These are phyloP conservation scores for Sclerotinia subarctica DNA, from an alignment of 2,329 filamentous ascomycete genomes.

Conservation along the genomic window DNA sequence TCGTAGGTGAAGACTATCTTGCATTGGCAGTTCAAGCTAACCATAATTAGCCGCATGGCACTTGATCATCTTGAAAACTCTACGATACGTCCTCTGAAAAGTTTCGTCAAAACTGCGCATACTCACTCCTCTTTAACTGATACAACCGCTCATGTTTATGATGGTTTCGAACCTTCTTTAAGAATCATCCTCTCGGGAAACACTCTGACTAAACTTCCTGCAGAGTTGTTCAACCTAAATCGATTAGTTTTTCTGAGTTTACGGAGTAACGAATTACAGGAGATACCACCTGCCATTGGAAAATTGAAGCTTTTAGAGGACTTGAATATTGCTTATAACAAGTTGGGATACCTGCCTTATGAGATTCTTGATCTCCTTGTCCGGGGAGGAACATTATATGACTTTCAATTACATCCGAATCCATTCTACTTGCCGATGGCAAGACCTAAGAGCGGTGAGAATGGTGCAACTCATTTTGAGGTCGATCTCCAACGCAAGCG, in stretches of 20 bases:
- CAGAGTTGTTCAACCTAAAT: slow-evolving; percentile 58
- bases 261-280: slow-evolving; percentile 58
- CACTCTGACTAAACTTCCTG: slow-evolving; percentile 52
- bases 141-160: too few species aligned
- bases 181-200: slow-evolving; percentile 63
- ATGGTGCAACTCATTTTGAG: not conserved
- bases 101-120: slow-evolving; percentile 42
- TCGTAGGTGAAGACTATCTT: slow-evolving; percentile 46
- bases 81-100: slow-evolving; percentile 54
- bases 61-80: slow-evolving; percentile 54
- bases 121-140: slow-evolving; percentile 47
- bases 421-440: slow-evolving; percentile 50
- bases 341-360: slow-evolving; percentile 55
- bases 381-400: slow-evolving; percentile 44
- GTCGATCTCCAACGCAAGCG: not conserved
- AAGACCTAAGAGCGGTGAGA: not conserved
- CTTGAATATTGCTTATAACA: slow-evolving; percentile 65
- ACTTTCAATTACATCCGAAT: slow-evolving; percentile 60
- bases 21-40: slow-evolving; percentile 22
- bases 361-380: slow-evolving; percentile 23
- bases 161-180: slow-evolving; percentile 50
- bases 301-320: slow-evolving; percentile 56
- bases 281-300: slow-evolving; percentile 58
- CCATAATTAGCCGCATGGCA: slow-evolving; percentile 26
- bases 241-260: slow-evolving; percentile 64